Conservation (phyloP, 306 rosid genomes). For the Vigna angularis region DNA sequence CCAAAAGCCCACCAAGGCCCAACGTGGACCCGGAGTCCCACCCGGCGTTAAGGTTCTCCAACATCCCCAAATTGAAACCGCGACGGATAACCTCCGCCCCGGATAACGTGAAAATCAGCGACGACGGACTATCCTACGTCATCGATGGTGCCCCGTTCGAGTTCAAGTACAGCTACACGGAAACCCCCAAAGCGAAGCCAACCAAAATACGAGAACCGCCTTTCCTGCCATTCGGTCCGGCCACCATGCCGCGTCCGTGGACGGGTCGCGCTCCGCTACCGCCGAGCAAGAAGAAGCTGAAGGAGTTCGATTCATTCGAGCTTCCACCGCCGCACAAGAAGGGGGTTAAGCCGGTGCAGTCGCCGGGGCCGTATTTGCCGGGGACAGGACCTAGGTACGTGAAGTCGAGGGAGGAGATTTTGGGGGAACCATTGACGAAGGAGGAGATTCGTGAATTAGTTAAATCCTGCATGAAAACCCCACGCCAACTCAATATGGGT, state of each 20-base stretch:
- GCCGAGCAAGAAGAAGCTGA: slow-evolving; percentile 73
- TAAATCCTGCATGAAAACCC: slow-evolving; percentile 53
- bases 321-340: slow-evolving; percentile 86
- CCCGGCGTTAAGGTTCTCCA: slow-evolving; percentile 55
- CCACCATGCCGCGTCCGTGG: slow-evolving; percentile 81
- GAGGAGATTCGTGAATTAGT: slow-evolving; percentile 66
- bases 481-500: slow-evolving; percentile 74
- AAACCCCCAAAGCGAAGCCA: slow-evolving; percentile 81
- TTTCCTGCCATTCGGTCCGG: slow-evolving; percentile 74
- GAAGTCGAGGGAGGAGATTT: slow-evolving; percentile 69
- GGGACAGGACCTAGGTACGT: slow-evolving; percentile 78
- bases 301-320: slow-evolving; percentile 82
- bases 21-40: slow-evolving; percentile 41
- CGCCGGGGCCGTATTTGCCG: slow-evolving; percentile 79
- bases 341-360: slow-evolving; percentile 87
- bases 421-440: slow-evolving; percentile 78
- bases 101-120: slow-evolving; percentile 55
- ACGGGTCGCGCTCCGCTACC: slow-evolving; percentile 88
- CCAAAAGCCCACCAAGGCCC: slow-evolving; percentile 64
- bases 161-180: slow-evolving; percentile 95
- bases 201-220: slow-evolving; percentile 78
- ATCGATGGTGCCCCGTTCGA: slow-evolving; percentile 80
- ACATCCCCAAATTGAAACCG: slow-evolving; percentile 38
- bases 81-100: slow-evolving; percentile 50
- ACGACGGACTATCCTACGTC: slow-evolving; percentile 63